Evolutionary conservation across 2,329 filamentous ascomycete genomes (phyloP), one percentile per base, ranked within the genome.

Genomic region (Colletotrichum sp.): DNA sequence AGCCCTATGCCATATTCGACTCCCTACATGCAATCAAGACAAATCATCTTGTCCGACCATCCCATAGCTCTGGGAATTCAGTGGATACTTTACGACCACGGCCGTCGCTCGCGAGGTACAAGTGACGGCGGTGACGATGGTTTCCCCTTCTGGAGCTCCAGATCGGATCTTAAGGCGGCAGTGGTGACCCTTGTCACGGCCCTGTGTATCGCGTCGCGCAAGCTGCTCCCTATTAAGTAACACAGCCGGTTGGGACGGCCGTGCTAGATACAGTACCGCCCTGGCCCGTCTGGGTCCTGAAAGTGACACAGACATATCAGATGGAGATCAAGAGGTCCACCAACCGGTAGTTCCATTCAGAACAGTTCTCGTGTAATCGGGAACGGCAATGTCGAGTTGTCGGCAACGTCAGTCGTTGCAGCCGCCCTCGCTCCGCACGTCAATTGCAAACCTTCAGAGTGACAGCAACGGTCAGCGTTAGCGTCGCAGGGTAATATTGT

Each of bases 181-280:
- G 65, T 74, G 28, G 55, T 32, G 26, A 69, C 65, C 74, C 74
- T 69, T 69, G 72, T 52, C 75, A 76, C 72, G 52, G 72, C 75
- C 67, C 72, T 62, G 72, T 76, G 72, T 71, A 71, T 76, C 66
- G 72, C 57, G 66, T 75, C 55, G 75, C 75, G 71, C 71, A 75
- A 75, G 71, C 72, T 71, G 75, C 72, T 76, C 72, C 75, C 59
- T 63, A 76, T 76, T 76, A 65, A 76, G 75, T 76, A 75, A 76
- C 67, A 76, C 66, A 36, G 66, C 75, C 75, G 75, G 67, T 67
- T 52, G 32, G 59, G 70, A 60, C 64, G 57, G 57, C 65, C 74
- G 74, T 74, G 64, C 59, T 63, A 63, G 32, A 73, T 34, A 69
- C 65, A 65, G 55, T 76, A 39, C 74, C 59, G 64, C 39, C 34